Conservation (phyloP, 768 basidiomycete species). For the Russula virescens region DNA sequence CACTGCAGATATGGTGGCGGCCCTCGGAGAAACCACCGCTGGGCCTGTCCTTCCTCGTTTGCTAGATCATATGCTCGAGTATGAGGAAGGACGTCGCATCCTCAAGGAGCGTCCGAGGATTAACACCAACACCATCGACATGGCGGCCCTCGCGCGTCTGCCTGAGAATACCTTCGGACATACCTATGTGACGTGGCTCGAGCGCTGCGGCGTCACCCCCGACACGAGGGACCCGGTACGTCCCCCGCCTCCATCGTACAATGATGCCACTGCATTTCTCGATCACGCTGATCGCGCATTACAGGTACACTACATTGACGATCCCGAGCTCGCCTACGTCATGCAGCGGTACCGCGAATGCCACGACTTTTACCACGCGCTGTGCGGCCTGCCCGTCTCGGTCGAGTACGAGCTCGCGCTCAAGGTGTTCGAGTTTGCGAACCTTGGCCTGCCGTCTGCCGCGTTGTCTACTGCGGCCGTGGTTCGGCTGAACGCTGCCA, state of each 20-base stretch:
- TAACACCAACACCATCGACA: constrained; percentile 68
- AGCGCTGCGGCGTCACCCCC: constrained; percentile 81
- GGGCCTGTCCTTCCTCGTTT: constrained; percentile 69
- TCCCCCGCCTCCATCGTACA: background rate
- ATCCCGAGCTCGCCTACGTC: constrained; percentile 94
- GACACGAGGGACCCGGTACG: constrained; percentile 88
- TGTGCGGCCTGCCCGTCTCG: constrained; percentile 82
- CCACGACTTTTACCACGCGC: constrained; percentile 95
- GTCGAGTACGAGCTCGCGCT: constrained; percentile 90
- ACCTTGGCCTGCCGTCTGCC: constrained; percentile 86
- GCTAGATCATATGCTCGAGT: constrained; percentile 70
- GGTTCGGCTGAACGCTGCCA: constrained; percentile 49
- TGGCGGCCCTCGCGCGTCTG: constrained; percentile 56
- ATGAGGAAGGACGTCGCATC: constrained; percentile 77
- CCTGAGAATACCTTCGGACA: constrained; percentile 80
- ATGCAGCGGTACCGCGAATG: constrained; percentile 98
- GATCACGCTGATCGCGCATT: constrained; percentile 6
- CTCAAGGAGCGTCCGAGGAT: constrained; percentile 80
- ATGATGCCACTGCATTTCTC: background rate
- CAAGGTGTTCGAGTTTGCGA: constrained; percentile 92
- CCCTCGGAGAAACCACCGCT: constrained; percentile 89
- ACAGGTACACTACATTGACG: constrained; percentile 90
- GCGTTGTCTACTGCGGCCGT: constrained; percentile 77
- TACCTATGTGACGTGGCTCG: constrained; percentile 87
- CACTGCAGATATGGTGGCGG: constrained; percentile 86